Percentiles rank a stretch among this genome's conserved stretches.
phyloP scores from a whole-genome alignment of 805 yeast species.

The Tetrapisispora arboricola region DNA sequence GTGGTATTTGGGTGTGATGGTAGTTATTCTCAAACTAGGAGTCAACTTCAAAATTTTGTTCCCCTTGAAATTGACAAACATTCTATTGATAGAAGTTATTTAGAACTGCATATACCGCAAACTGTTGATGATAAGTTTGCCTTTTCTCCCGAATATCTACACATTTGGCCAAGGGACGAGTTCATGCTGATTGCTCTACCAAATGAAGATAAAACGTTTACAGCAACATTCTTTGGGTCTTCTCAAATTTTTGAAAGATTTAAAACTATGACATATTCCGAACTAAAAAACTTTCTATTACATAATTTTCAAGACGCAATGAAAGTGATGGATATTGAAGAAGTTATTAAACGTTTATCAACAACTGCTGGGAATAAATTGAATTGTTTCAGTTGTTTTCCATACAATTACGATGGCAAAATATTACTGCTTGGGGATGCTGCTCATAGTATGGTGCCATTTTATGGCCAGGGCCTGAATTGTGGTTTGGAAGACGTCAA shows the following conservation, averaged over 20 bases:
- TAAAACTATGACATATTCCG: conserved; percentile 28
- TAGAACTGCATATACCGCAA: conserved; percentile 71
- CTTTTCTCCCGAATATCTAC: conserved; percentile 66
- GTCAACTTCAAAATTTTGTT: conserved; percentile 46
- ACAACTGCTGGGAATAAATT: conserved; percentile 68
- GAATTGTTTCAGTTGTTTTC: conserved; percentile 57
- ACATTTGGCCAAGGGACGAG: conserved; percentile 84
- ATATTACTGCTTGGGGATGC: conserved; percentile 81
- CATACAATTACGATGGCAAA: conserved; percentile 53
- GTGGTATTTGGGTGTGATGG: conserved; percentile 82
- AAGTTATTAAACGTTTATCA: conserved; percentile 39
- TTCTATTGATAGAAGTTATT: conserved; percentile 48
- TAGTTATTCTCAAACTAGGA: conserved; percentile 62
- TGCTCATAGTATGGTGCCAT: conserved; percentile 96
- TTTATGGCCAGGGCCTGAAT: conserved; percentile 95
- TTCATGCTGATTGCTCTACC: conserved; percentile 88
- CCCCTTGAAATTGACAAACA: neutral
- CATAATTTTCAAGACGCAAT: conserved; percentile 66
- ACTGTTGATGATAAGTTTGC: conserved; percentile 35
- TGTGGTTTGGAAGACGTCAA: conserved; percentile 90
- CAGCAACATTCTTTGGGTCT: conserved; percentile 82
- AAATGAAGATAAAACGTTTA: conserved; percentile 75
- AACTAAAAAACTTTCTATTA: conserved; percentile 45
- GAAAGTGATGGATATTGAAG: conserved; percentile 50
- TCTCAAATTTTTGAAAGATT: conserved; percentile 53